Conservation (phyloP, 2,329 filamentous ascomycete species). For the Pseudogymnoascus sp. region DNA sequence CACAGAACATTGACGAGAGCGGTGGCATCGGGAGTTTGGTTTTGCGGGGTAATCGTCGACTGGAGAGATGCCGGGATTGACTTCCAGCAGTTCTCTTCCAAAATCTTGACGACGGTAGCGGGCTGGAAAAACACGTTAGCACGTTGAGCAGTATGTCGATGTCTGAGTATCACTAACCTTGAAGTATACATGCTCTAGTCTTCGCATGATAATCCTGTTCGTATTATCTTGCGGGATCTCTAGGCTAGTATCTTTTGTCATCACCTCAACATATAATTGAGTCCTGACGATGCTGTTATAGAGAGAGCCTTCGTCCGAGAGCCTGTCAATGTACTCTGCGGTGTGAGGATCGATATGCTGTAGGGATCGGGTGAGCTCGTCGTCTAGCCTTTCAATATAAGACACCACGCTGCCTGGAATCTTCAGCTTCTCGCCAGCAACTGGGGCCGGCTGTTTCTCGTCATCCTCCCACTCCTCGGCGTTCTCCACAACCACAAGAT, state of each 20-base stretch:
- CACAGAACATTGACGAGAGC: constrained; percentile 78
- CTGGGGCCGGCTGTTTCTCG: constrained; percentile 75
- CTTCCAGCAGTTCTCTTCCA: constrained; percentile 94
- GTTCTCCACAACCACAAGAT: constrained; percentile 80
- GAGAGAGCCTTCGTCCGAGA: constrained; percentile 80
- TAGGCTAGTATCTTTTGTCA: constrained; percentile 61
- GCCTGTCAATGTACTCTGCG: constrained; percentile 92
- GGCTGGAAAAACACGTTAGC: constrained; percentile 43
- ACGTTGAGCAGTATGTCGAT: constrained; percentile 19
- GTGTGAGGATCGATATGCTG: constrained; percentile 98
- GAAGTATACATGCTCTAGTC: constrained; percentile 97
- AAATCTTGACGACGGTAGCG: constrained; percentile 80
- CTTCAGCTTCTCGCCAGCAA: constrained; percentile 70
- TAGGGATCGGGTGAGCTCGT: constrained; percentile 93
- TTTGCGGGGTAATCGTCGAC: constrained; percentile 72
- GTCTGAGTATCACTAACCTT: constrained; percentile 49
- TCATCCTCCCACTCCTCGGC: constrained; percentile 99
- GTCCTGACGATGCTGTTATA: constrained; percentile 90
- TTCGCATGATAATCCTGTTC: constrained; percentile 87
- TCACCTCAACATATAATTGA: constrained; percentile 77
- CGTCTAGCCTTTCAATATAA: constrained; percentile 88
- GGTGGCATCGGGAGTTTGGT: constrained; percentile 57
- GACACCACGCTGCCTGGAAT: constrained; percentile 91
- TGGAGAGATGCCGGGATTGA: constrained; percentile 59
- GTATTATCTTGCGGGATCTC: constrained; percentile 75